Evolutionary conservation across 306 rosid genomes (phyloP).

Genomic region (Carpinus viminea): DNA sequence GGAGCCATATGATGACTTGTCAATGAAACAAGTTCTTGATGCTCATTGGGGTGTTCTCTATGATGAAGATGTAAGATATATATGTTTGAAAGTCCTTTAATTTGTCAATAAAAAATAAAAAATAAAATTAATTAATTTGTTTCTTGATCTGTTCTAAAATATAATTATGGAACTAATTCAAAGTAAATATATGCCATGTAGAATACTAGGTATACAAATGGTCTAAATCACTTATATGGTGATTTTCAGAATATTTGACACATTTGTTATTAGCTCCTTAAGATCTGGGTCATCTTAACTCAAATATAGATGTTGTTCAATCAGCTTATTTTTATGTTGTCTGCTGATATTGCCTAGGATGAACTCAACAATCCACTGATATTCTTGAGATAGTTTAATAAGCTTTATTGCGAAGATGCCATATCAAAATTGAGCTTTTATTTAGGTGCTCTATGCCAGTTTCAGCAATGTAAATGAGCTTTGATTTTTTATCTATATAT

Average conservation of each 20-base stretch:
- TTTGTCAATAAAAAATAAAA: background rate
- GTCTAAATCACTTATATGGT: background rate
- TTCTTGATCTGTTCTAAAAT: background rate
- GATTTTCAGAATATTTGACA: background rate
- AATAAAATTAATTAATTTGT: background rate
- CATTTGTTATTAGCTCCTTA: background rate
- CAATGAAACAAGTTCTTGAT: constrained; percentile 47
- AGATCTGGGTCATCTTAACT: background rate
- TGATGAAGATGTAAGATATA: constrained; percentile 53
- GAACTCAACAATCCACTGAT: background rate
- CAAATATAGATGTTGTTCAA: background rate
- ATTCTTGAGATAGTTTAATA: background rate
- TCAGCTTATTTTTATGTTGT: background rate
- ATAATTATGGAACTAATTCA: background rate
- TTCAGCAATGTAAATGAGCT: background rate
- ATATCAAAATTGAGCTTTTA: background rate
- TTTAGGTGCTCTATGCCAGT: background rate
- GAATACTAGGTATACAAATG: background rate
- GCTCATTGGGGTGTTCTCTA: constrained; percentile 67
- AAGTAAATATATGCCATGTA: background rate
- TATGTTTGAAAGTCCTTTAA: constrained; percentile 4
- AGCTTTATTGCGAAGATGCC: constrained; percentile 3
- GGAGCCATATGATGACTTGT: constrained; percentile 45
- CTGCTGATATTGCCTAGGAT: constrained; percentile 2
- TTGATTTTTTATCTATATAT: background rate